These are phyloP conservation scores for Coniochaeta hoffmannii DNA, from an alignment of 2,329 filamentous ascomycete species.

Conservation along the genomic window DNA sequence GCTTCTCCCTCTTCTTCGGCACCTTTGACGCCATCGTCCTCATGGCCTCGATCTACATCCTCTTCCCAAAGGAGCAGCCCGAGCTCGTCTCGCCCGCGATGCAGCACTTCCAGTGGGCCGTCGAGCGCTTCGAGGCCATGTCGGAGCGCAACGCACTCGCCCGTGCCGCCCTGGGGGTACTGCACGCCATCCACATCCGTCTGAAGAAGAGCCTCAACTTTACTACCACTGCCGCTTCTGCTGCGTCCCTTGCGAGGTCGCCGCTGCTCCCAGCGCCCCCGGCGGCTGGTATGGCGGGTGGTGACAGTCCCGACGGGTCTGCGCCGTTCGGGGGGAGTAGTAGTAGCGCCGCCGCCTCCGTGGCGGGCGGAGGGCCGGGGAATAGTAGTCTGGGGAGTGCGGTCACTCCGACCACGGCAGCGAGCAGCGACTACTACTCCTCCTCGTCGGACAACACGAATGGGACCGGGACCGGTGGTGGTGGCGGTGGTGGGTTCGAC, in stretches of 20 bases:
- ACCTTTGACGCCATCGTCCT: slow-evolving; percentile 59
- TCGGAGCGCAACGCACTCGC: slow-evolving; percentile 45
- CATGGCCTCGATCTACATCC: slow-evolving; percentile 52
- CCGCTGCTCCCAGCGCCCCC: slow-evolving; percentile 3
- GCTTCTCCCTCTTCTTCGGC: slow-evolving; percentile 51
- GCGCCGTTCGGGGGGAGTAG: not conserved
- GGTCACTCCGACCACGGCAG: slow-evolving; percentile 1
- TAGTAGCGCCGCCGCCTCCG: not conserved
- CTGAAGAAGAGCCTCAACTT: slow-evolving; percentile 42
- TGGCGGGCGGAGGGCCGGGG: not conserved
- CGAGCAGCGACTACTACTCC: not conserved
- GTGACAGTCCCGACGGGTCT: not conserved
- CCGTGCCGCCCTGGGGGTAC: slow-evolving; percentile 44
- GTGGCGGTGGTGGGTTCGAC: slow-evolving; percentile 17
- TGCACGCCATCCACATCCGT: slow-evolving; percentile 46
- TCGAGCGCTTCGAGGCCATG: slow-evolving; percentile 51
- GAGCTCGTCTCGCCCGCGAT: slow-evolving; percentile 38
- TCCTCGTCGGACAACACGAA: no score
- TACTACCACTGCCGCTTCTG: not conserved
- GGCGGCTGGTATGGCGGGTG: not conserved
- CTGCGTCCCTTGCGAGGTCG: not conserved
- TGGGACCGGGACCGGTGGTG: not conserved
- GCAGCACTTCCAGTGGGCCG: slow-evolving; percentile 52
- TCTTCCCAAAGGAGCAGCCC: slow-evolving; percentile 49
- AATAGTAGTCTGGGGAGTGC: not conserved